Base-by-base conservation (phyloP, 805 yeast species). In the Torulaspora microellipsoides region DNA sequence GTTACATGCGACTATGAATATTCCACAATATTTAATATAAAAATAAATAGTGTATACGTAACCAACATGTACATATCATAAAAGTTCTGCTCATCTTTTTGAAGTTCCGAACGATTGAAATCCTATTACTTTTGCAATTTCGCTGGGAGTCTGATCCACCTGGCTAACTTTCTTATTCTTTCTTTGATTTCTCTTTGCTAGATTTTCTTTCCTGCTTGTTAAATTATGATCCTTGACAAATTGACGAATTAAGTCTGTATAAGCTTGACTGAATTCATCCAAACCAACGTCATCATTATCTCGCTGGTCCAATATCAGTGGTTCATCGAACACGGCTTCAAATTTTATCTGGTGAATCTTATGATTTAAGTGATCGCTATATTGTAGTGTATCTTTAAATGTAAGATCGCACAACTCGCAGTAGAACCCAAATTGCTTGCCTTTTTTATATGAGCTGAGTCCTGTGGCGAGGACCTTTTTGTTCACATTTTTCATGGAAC, bases 341-440 rank as follows among this genome's bases (percentile, higher is more conserved):
- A 73, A 70, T 45, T 69, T 72, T 4, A 66, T 59, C 31, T 73
- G 56, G 64, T 85, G 98, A 47, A 75, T 81, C 29, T 80, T 80
- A 30, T 88, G 79, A 57, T 86, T 88, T 57, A 87, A 68, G 66
- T 93, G 98, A 58, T 90, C 95, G 3, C 87, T 72, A 59, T 81
- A 80, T 48, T 88, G 84, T 52, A 88, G 66, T 44, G 85, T 83
- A 60, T 93, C 97, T 57, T 88, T 81, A 66, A 78, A 91, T 2
- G 91, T 82, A 45, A 86, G 62, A 49, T 83, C 78, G 64, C 99
- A 93, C 1, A 77, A 62, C 9, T 83, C 85, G 65, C 99, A 93
- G 54, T 76, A 76, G 64, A 91, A 91, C 15, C 97, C 96, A 47
- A 86, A 85, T 20, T 85, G 78, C 43, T 73, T 73, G 42, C 88